Evolutionary conservation across 202 grass and related monocot species (phyloP).

Genomic region (Tripidium arundinaceum): DNA sequence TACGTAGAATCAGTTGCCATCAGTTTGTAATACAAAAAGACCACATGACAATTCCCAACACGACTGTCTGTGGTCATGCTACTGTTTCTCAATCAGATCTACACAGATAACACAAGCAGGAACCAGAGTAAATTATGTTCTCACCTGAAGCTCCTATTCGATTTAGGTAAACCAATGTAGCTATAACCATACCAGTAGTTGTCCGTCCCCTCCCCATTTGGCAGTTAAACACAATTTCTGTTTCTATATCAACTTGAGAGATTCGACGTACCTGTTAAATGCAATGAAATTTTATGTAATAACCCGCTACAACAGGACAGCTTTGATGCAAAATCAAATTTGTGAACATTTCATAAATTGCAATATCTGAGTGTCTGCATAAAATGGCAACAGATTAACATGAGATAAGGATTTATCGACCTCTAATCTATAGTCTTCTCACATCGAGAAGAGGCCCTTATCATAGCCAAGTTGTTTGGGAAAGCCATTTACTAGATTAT

Average conservation of each 20-base stretch:
- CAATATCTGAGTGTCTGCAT: not conserved
- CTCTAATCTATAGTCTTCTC: not conserved
- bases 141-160: slow-evolving; percentile 90
- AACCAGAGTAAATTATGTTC: slow-evolving; percentile 12
- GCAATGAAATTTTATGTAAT: slow-evolving; percentile 30
- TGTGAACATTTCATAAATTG: not conserved
- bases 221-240: slow-evolving; percentile 97
- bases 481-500: not conserved
- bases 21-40: slow-evolving; percentile 24
- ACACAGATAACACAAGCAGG: slow-evolving; percentile 9
- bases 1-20: slow-evolving; percentile 27
- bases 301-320: slow-evolving; percentile 9
- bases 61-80: not conserved
- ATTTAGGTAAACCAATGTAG: slow-evolving; percentile 95
- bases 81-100: slow-evolving; percentile 23
- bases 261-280: slow-evolving; percentile 75
- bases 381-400: not conserved
- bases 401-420: not conserved
- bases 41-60: slow-evolving; percentile 18
- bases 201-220: slow-evolving; percentile 98
- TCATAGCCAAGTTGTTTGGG: not conserved
- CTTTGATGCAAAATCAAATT: slow-evolving; percentile 14
- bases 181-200: slow-evolving; percentile 99
- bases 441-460: not conserved
- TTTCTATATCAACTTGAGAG: slow-evolving; percentile 81